These are phyloP conservation scores for Metschnikowia cubensis DNA, from an alignment of 805 yeast genomes.

Conservation along the genomic window DNA sequence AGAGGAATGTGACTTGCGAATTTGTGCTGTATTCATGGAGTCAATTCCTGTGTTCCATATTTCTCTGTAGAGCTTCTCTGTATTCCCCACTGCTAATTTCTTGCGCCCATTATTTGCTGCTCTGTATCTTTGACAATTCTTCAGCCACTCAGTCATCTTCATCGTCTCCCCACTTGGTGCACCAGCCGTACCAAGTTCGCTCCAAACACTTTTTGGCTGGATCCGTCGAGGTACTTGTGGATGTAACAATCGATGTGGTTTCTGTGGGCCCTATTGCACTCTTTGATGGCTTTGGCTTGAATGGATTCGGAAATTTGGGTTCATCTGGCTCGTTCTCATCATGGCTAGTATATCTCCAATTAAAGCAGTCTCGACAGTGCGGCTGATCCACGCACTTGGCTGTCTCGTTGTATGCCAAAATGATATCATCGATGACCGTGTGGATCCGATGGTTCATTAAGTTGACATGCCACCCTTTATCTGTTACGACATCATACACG, in stretches of 20 bases:
- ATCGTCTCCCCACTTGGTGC: conserved; percentile 43
- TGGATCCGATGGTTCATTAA: conserved; percentile 86
- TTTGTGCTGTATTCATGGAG: too few species aligned
- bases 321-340: conserved; percentile 38
- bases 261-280: conserved; percentile 3
- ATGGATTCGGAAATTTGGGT: conserved; percentile 37
- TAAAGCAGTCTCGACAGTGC: conserved; percentile 85
- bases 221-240: conserved; percentile 14
- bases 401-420: conserved; percentile 67
- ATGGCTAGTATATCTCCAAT: conserved; percentile 72
- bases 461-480: conserved; percentile 87
- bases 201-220: conserved; percentile 47
- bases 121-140: not conserved
- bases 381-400: conserved; percentile 72
- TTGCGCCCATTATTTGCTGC: not conserved
- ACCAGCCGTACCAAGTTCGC: conserved; percentile 68
- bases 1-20: not conserved
- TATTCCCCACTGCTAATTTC: not conserved
- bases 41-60: too few species aligned
- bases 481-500: conserved; percentile 83
- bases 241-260: not conserved
- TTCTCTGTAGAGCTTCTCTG: too few species aligned
- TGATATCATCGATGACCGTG: conserved; percentile 79
- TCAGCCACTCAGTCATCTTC: conserved; percentile 6
- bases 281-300: conserved; percentile 23